Conservation (phyloP, 164 flowering plant species). For the Vitis rupestris region DNA sequence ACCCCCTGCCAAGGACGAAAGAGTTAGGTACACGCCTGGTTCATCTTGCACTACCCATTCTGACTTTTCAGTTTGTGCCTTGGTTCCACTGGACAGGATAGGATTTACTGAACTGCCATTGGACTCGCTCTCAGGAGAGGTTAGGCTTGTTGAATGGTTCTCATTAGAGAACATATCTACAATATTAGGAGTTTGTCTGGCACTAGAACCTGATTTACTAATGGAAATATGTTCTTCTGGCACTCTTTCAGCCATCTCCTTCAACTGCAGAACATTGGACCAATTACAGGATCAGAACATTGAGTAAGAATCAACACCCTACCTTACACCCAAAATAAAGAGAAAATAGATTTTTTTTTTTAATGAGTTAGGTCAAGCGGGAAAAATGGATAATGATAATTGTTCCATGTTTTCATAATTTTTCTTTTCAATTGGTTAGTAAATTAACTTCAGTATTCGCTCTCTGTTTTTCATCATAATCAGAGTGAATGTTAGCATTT, state of each 20-base stretch:
- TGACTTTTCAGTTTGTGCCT: constrained; percentile 35
- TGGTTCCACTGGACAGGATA: constrained; percentile 33
- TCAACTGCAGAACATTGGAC: constrained; percentile 45
- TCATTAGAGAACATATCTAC: constrained; percentile 20
- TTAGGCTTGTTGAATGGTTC: constrained; percentile 25
- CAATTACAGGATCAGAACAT: constrained; percentile 6
- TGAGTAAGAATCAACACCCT: neutral
- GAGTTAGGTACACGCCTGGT: constrained; percentile 81
- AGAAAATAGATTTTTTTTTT: neutral
- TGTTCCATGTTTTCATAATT: neutral
- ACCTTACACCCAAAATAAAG: neutral
- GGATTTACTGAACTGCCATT: constrained; percentile 23
- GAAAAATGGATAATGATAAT: neutral
- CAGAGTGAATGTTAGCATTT: too few species aligned
- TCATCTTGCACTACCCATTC: constrained; percentile 75
- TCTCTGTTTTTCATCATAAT: too few species aligned
- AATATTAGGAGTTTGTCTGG: constrained; percentile 15
- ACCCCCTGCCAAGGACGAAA: constrained; percentile 54
- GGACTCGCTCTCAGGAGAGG: constrained; percentile 30
- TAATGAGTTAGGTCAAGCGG: neutral
- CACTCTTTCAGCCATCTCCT: constrained; percentile 56
- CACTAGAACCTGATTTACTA: constrained; percentile 17
- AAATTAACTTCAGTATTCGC: too few species aligned
- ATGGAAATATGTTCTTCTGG: constrained; percentile 28
- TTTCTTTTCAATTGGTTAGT: neutral